A percentile compares a stretch with the other conserved stretches of the same genome.
These are phyloP conservation scores for Urtica urens DNA, from an alignment of 306 rosid genomes.

Conservation along the genomic window DNA sequence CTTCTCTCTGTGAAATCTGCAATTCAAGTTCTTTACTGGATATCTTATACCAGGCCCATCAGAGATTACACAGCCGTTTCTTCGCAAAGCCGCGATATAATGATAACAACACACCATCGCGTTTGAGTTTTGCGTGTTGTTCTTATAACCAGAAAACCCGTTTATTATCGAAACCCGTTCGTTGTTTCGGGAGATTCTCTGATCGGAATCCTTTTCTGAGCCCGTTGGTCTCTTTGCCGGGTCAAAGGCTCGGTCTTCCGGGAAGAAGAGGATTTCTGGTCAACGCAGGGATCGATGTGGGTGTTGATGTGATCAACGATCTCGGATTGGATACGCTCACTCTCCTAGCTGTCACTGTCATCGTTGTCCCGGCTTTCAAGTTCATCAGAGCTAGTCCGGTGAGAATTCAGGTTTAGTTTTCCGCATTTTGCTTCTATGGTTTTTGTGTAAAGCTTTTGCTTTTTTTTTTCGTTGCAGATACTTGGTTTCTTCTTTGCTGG, in stretches of 20 bases:
- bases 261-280: slow-evolving; percentile 29
- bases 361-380: slow-evolving; percentile 82
- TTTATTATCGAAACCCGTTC: slow-evolving; percentile 16
- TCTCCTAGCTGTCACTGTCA: slow-evolving; percentile 67
- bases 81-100: no score
- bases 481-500: slow-evolving; percentile 98
- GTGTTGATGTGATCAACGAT: slow-evolving; percentile 80
- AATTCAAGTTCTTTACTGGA: no score
- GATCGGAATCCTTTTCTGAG: slow-evolving; percentile 16
- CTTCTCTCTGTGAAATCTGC: no score
- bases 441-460: not conserved
- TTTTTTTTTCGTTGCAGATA: slow-evolving; percentile 48
- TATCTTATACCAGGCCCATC: no score
- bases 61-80: no score
- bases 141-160: slow-evolving; percentile 28
- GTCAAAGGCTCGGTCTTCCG: slow-evolving; percentile 21
- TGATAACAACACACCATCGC: no score
- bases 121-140: slow-evolving; percentile 20
- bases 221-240: slow-evolving; percentile 17
- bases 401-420: slow-evolving; percentile 14
- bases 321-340: slow-evolving; percentile 86
- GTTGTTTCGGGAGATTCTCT: slow-evolving; percentile 27
- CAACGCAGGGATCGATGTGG: slow-evolving; percentile 59
- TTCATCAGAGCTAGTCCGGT: slow-evolving; percentile 60
- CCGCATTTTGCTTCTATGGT: not conserved